Conservation (phyloP, 2,329 filamentous ascomycete species). For the Fusarium sp. region DNA sequence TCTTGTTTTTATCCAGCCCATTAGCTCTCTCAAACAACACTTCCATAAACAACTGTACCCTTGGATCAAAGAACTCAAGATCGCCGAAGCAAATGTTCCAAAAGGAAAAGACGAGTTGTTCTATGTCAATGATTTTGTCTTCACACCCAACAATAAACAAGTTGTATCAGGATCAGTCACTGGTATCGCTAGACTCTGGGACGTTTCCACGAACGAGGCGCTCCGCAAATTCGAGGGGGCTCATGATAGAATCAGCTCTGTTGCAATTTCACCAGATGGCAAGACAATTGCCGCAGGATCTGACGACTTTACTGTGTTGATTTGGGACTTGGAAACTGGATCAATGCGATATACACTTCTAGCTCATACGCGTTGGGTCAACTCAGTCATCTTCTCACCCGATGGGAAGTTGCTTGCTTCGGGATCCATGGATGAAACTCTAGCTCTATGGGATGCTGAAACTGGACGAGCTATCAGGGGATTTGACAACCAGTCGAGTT, state of each 20-base stretch:
- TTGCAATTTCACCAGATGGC: background rate
- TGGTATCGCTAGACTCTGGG: background rate
- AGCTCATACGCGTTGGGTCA: constrained; percentile 1
- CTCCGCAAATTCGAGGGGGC: background rate
- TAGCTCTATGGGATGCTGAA: background rate
- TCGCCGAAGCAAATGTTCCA: background rate
- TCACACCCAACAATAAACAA: background rate
- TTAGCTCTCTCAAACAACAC: background rate
- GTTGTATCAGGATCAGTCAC: background rate
- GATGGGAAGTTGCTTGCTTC: background rate
- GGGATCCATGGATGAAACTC: background rate
- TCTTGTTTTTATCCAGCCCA: background rate
- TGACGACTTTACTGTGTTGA: background rate
- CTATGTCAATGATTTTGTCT: background rate
- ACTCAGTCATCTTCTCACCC: background rate
- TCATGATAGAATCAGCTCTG: background rate
- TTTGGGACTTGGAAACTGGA: background rate
- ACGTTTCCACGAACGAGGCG: background rate
- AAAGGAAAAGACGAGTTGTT: background rate
- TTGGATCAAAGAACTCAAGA: background rate
- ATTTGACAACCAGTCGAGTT: background rate
- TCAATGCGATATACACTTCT: background rate
- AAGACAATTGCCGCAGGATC: background rate
- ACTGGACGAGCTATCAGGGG: background rate
- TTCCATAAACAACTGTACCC: background rate